Conservation (phyloP, 208 protist genomes). For the Trypanosoma cruzi region DNA sequence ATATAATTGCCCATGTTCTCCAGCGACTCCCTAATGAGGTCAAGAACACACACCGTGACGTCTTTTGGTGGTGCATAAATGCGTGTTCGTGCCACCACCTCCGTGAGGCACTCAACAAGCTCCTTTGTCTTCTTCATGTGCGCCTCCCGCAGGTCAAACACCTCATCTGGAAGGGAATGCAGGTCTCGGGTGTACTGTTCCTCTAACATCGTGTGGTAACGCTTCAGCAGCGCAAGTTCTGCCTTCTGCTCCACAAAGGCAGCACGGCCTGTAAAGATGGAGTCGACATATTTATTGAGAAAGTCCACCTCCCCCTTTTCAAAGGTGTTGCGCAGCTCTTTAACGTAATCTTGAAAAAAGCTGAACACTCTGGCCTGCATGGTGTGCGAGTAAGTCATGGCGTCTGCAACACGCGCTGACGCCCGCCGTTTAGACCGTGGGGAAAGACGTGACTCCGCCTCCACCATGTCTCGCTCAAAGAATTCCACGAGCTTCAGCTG, state of each 20-base stretch:
- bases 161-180: conserved; percentile 63
- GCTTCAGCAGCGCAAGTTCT: conserved; percentile 68
- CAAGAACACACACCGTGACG: conserved; percentile 52
- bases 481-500: conserved; percentile 81
- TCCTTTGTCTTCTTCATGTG: conserved; percentile 85
- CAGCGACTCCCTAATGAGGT: conserved; percentile 49
- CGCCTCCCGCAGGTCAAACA: conserved; percentile 80
- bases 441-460: conserved; percentile 58
- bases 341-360: conserved; percentile 68
- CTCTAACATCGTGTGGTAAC: conserved; percentile 73
- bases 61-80: conserved; percentile 54
- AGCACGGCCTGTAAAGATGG: conserved; percentile 59
- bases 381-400: conserved; percentile 76
- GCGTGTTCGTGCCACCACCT: conserved; percentile 60
- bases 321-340: conserved; percentile 58
- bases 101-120: conserved; percentile 56
- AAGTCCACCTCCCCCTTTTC: conserved; percentile 64
- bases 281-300: conserved; percentile 52
- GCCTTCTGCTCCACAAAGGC: conserved; percentile 40
- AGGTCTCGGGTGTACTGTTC: conserved; percentile 82
- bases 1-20: conserved; percentile 59
- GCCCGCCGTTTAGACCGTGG: conserved; percentile 65
- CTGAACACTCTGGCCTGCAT: conserved; percentile 64
- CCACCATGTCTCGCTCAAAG: conserved; percentile 49
- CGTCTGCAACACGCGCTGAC: conserved; percentile 59